phyloP scores from a whole-genome alignment of 1,284 basidiomycete species.

The Malassezia restricta region DNA sequence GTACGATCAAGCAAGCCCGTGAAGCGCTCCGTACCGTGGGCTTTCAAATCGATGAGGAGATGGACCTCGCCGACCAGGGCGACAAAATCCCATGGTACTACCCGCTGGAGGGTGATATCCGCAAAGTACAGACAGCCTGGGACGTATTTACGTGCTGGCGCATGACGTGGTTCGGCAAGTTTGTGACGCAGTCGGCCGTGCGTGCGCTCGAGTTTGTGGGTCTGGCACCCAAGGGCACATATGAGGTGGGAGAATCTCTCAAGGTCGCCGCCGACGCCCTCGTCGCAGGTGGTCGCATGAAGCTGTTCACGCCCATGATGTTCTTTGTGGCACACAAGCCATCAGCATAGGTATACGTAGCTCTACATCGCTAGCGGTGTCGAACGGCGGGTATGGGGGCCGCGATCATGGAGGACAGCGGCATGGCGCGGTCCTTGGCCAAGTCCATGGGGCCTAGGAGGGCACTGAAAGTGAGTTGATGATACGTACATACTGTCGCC shows the following conservation, averaged over 20 bases:
- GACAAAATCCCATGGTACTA: slow-evolving; percentile 88
- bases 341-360: not conserved
- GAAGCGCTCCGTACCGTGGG: slow-evolving; percentile 72
- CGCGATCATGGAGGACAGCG: slow-evolving; percentile 67
- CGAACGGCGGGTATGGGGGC: slow-evolving; percentile 60
- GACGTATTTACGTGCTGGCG: slow-evolving; percentile 65
- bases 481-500: slow-evolving; percentile 81
- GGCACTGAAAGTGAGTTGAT: slow-evolving; percentile 30
- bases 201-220: slow-evolving; percentile 67
- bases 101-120: slow-evolving; percentile 81
- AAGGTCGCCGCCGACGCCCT: slow-evolving; percentile 70
- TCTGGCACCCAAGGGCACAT: slow-evolving; percentile 82
- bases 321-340: slow-evolving; percentile 24
- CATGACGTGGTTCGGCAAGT: slow-evolving; percentile 74
- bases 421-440: slow-evolving; percentile 64
- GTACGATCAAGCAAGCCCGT: slow-evolving; percentile 61
- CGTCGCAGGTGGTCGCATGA: slow-evolving; percentile 70
- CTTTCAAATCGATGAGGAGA: slow-evolving; percentile 78
- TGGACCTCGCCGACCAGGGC: slow-evolving; percentile 75
- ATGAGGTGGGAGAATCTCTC: slow-evolving; percentile 75
- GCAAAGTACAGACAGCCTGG: slow-evolving; percentile 85
- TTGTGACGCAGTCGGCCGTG: slow-evolving; percentile 71
- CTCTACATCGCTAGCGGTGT: slow-evolving; percentile 15
- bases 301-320: slow-evolving; percentile 54
- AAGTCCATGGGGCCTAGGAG: slow-evolving; percentile 84